phyloP scores from a whole-genome alignment of 495 filamentous ascomycete genomes.

The Trichoderma virens region DNA sequence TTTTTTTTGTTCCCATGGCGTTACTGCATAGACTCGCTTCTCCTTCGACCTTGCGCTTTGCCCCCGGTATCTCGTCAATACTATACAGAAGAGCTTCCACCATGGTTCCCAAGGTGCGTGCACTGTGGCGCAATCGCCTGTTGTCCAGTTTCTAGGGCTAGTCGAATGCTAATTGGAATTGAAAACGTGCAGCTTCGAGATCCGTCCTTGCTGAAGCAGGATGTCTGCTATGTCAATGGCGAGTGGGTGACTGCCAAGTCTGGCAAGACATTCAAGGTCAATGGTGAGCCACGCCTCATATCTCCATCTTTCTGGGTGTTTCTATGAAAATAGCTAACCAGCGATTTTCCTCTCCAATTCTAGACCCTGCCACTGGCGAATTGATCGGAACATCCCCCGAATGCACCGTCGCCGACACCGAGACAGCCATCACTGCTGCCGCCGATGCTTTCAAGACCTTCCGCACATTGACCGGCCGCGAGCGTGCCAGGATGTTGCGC shows the following conservation, averaged over 20 bases:
- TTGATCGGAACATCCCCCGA: conserved; percentile 79
- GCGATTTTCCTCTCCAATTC: background rate
- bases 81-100: conserved; percentile 33
- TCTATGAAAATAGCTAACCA: conserved; percentile 7
- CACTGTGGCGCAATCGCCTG: conserved; percentile 2
- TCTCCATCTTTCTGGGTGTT: no score
- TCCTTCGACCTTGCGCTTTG: background rate
- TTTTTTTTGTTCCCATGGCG: background rate
- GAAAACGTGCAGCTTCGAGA: conserved; percentile 62
- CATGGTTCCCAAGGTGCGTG: conserved; percentile 34
- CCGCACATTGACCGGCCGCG: conserved; percentile 65
- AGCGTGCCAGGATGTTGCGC: conserved; percentile 73
- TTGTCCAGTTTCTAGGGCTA: background rate
- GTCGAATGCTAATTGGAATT: background rate
- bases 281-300: conserved; percentile 38
- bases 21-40: background rate
- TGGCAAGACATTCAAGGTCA: conserved; percentile 72
- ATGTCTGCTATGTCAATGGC: conserved; percentile 78
- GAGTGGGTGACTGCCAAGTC: conserved; percentile 71
- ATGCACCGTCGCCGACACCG: conserved; percentile 64
- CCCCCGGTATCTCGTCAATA: conserved; percentile 10
- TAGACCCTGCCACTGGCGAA: conserved; percentile 74
- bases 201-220: conserved; percentile 66
- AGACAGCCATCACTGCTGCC: conserved; percentile 70
- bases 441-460: conserved; percentile 68